Evolutionary conservation across 371 early-diverging fungal genomes (phyloP), one percentile per base, ranked within the genome.

Genomic region (Catenaria anguillulae): DNA sequence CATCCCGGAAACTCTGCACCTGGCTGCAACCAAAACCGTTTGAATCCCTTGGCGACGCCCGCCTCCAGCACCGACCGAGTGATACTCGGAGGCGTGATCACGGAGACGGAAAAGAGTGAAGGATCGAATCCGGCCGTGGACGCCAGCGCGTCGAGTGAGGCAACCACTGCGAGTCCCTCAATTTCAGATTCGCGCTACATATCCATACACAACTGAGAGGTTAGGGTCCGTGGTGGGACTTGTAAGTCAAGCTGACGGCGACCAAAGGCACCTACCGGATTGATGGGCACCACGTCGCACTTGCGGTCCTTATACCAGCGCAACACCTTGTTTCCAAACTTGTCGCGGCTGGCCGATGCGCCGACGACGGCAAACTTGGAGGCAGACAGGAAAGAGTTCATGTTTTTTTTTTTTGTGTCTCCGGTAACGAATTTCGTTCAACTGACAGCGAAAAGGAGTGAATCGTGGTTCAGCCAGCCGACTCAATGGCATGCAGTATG

Each of bases 261-360:
- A n/a, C n/a, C n/a, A n/a, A n/a, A n/a, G n/a, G n/a, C n/a, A n/a
- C n/a, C 17, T 40, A 48, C 48, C 52, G 52, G 52, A 31, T 50
- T 26, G 13, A 50, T 31, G 26, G 52, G 52, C 29, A 29, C 29
- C 1, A 50, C 52, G 15, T 8, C 15, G 15, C 13, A 6, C 0
- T 19, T 2, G 52, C 31, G 52, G 13, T 24, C 29, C 1, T 15
- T 6, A 8, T 78, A 84, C 87, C 88, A 89, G 24, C 76, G 70
- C 54, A 89, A 75, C 24, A 90, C 83, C 48, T 75, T 76, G 77
- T 88, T 84, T 21, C 92, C 89, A 69, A 82, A 87, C 77, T 91
- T 91, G 45, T 78, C 35, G 12, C 75, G 73, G 61, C 82, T 76
- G 24, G 75, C 65, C 26, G 80, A 80, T 10, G 91, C 92, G 21